A percentile compares a stretch with the other conserved stretches of the same genome.
These are phyloP conservation scores for Alopecurus myosuroides DNA, from an alignment of 176 grass and related monocot species.

Conservation along the genomic window DNA sequence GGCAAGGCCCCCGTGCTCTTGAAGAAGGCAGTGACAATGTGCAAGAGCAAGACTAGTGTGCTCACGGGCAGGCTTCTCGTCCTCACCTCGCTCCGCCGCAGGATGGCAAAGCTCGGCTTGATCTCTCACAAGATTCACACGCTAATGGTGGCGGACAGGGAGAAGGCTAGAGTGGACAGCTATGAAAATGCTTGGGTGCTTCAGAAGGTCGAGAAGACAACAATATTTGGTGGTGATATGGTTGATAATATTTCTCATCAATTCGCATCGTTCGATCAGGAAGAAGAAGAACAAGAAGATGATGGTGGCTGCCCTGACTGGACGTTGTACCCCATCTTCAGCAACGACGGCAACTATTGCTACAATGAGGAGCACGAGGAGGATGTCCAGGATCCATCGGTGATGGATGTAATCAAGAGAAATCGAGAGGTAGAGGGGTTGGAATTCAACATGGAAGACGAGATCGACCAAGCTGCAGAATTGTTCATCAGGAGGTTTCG, in stretches of 20 bases:
- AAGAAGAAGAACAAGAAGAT: not conserved
- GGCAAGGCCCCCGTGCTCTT: slow-evolving; percentile 50
- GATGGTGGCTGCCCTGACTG: slow-evolving; percentile 21
- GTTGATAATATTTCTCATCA: slow-evolving; percentile 19
- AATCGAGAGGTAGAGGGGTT: slow-evolving; percentile 40
- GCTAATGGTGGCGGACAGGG: slow-evolving; percentile 22
- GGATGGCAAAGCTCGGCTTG: slow-evolving; percentile 19
- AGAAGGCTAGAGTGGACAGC: not conserved
- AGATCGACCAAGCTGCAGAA: slow-evolving; percentile 70
- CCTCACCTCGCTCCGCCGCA: slow-evolving; percentile 35
- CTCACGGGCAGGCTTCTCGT: slow-evolving; percentile 49
- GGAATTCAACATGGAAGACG: slow-evolving; percentile 59
- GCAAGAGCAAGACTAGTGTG: slow-evolving; percentile 47
- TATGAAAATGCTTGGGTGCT: slow-evolving; percentile 10
- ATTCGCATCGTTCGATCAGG: slow-evolving; percentile 1
- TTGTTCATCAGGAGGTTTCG: slow-evolving; percentile 76
- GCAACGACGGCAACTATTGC: not conserved
- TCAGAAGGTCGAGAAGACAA: not conserved
- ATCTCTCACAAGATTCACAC: slow-evolving; percentile 60
- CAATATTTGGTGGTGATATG: not conserved
- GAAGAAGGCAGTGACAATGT: slow-evolving; percentile 50
- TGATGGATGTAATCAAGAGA: slow-evolving; percentile 65
- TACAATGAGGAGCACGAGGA: not conserved
- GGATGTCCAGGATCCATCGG: slow-evolving; percentile 16
- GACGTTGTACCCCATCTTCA: slow-evolving; percentile 23